These are phyloP conservation scores for Candida nanaspora DNA, from an alignment of 805 yeast species.

Conservation along the genomic window DNA sequence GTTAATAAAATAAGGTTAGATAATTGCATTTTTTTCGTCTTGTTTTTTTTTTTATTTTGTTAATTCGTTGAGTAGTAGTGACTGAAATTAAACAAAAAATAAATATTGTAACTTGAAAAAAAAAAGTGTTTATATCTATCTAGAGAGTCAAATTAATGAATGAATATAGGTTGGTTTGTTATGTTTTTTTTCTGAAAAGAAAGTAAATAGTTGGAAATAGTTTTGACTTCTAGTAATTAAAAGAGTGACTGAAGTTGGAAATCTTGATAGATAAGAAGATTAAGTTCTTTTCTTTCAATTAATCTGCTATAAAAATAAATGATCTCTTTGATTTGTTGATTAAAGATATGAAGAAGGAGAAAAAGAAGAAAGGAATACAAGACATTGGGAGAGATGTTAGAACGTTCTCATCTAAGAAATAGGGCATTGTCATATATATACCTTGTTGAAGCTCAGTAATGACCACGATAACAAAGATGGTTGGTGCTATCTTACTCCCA, in stretches of 20 bases:
- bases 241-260: conserved; percentile 2
- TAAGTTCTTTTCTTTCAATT: not conserved
- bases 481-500: too few relatives aligned
- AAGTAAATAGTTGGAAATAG: conserved; percentile 4
- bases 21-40: not conserved
- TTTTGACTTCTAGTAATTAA: too few relatives aligned
- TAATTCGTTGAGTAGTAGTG: too few relatives aligned
- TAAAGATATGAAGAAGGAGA: conserved; percentile 1
- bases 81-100: not conserved
- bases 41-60: too few relatives aligned
- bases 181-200: conserved; percentile 5
- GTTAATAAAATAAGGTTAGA: not conserved
- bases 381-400: too few relatives aligned
- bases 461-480: too few relatives aligned
- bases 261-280: too few relatives aligned
- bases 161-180: not conserved
- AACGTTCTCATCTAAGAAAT: too few relatives aligned
- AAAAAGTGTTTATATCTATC: too few relatives aligned
- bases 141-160: too few relatives aligned
- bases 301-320: not conserved
- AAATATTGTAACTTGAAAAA: conserved; percentile 3
- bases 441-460: too few relatives aligned
- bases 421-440: too few relatives aligned
- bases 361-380: not conserved
- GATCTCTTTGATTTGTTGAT: not conserved